Conservation (phyloP, 2,329 filamentous ascomycete genomes). For the Stemphylium lycopersici region DNA sequence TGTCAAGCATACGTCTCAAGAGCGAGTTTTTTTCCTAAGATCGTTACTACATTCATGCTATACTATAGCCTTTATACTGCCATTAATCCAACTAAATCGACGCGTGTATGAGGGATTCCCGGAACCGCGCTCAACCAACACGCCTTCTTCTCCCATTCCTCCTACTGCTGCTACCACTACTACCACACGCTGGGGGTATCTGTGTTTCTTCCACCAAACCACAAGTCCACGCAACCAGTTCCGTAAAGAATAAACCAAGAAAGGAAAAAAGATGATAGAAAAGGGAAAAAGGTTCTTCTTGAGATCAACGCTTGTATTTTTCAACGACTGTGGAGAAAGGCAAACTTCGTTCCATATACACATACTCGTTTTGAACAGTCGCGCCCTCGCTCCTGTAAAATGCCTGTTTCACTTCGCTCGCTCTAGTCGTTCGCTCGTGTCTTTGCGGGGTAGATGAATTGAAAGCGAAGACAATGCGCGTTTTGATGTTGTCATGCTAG, state of each 20-base stretch:
- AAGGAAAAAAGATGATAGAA: conserved; percentile 18
- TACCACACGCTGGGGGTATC: conserved; percentile 20
- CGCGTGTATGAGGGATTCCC: conserved; percentile 5
- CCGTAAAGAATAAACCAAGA: conserved; percentile 4
- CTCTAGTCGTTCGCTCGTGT: conserved; percentile 4
- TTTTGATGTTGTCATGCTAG: conserved; percentile 4
- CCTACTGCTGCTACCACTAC: too few relatives aligned
- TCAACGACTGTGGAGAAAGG: conserved; percentile 44
- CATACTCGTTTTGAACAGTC: conserved; percentile 20
- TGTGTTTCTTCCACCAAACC: conserved; percentile 8
- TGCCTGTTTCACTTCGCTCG: conserved; percentile 5
- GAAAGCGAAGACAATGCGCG: conserved; percentile 12
- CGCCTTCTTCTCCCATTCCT: background rate
- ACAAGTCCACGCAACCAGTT: background rate
- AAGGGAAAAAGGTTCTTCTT: conserved; percentile 19
- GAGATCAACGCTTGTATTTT: conserved; percentile 46
- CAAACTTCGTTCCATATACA: conserved; percentile 29
- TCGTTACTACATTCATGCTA: conserved; percentile 14
- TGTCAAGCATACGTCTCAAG: background rate
- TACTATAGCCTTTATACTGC: conserved; percentile 9
- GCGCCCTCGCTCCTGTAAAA: conserved; percentile 12
- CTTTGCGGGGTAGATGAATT: conserved; percentile 5
- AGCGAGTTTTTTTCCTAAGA: background rate
- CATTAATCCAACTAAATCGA: conserved; percentile 7
- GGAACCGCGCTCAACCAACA: conserved; percentile 15